Percentiles rank a stretch among this genome's conserved stretches.
Conservation (phyloP, 2,329 filamentous ascomycete species). For the Fonsecaea pedrosoi region DNA sequence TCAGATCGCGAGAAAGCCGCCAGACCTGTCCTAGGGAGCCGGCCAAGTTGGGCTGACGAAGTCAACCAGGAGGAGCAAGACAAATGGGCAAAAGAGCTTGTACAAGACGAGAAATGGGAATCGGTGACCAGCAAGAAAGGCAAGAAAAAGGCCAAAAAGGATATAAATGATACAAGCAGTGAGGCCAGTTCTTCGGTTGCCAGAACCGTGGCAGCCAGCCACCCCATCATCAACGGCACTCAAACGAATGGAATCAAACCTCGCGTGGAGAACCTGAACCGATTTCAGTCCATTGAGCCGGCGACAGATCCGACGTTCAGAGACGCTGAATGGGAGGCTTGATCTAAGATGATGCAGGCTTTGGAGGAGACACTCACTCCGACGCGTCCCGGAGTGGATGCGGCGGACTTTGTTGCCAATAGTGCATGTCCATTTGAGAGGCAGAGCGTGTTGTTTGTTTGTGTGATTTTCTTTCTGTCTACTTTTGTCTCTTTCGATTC, state of each 20-base stretch:
- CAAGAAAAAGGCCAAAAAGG: conserved; percentile 57
- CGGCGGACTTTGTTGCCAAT: neutral
- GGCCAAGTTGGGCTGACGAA: conserved; percentile 54
- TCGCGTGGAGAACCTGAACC: conserved; percentile 30
- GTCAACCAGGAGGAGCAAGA: conserved; percentile 68
- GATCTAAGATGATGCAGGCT: neutral
- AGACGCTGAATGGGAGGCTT: conserved; percentile 39
- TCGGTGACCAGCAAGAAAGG: conserved; percentile 66
- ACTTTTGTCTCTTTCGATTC: neutral
- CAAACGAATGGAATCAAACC: conserved; percentile 29
- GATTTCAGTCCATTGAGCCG: conserved; percentile 36
- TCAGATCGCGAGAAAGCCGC: conserved; percentile 30
- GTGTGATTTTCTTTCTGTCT: neutral
- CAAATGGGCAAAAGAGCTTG: conserved; percentile 57
- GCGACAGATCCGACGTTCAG: conserved; percentile 25
- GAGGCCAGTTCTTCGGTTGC: conserved; percentile 47
- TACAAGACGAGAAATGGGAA: conserved; percentile 64
- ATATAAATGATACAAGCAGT: conserved; percentile 50
- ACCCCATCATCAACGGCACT: conserved; percentile 27
- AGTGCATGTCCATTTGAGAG: neutral
- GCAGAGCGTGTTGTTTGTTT: neutral
- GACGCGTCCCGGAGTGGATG: neutral
- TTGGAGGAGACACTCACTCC: neutral
- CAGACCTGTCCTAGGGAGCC: conserved; percentile 37
- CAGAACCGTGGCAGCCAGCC: conserved; percentile 15